phyloP scores from a whole-genome alignment of 2,329 filamentous ascomycete genomes.

The Atkinsonella hypoxylon region DNA sequence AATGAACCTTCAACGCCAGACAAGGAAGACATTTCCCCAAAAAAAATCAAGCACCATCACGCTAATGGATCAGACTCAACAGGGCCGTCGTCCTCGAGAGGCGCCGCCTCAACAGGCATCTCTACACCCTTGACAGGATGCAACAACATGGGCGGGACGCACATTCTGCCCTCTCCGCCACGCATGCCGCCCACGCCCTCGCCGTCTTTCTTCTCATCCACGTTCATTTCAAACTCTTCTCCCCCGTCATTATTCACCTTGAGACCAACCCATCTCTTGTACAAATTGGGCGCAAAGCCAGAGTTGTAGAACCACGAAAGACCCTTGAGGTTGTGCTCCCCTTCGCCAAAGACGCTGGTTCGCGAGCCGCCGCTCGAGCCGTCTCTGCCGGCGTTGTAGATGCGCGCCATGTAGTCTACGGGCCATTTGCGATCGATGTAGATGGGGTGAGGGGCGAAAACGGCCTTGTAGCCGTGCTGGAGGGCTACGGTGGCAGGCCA shows the following conservation, averaged over 20 bases:
- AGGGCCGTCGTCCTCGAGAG: constrained; percentile 29
- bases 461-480: constrained; percentile 86
- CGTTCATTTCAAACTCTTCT: constrained; percentile 58
- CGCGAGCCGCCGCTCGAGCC: constrained; percentile 62
- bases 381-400: constrained; percentile 70
- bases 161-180: constrained; percentile 75
- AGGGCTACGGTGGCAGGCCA: constrained; percentile 81
- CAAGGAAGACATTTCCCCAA: not conserved
- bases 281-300: constrained; percentile 69
- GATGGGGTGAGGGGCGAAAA: constrained; percentile 80
- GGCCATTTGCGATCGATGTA: constrained; percentile 86
- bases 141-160: constrained; percentile 75
- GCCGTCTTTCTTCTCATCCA: constrained; percentile 39
- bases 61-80: constrained; percentile 34
- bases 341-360: constrained; percentile 65
- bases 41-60: constrained; percentile 10
- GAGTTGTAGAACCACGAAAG: constrained; percentile 90
- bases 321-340: constrained; percentile 80
- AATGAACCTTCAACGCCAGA: not conserved
- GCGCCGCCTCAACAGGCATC: constrained; percentile 47
- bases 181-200: constrained; percentile 39
- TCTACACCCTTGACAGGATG: constrained; percentile 78
- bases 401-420: constrained; percentile 58
- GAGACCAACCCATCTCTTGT: constrained; percentile 76
- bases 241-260: constrained; percentile 68